phyloP scores from a whole-genome alignment of 352 stramenopile species.

The Globisporangium okanoganense region DNA sequence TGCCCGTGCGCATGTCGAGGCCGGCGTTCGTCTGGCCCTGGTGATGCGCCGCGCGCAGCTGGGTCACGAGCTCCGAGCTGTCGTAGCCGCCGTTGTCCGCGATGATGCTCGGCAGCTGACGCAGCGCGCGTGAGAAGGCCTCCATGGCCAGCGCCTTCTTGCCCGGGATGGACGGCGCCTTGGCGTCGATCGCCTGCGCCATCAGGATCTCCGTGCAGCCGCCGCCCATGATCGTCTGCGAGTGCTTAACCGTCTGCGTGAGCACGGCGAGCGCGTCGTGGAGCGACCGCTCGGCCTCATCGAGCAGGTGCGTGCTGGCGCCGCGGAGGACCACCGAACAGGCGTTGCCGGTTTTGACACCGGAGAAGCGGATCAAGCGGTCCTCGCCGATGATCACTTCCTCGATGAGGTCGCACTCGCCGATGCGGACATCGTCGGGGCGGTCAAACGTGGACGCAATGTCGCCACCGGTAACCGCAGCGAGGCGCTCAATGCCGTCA shows the following conservation, averaged over 20 bases:
- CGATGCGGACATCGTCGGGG: constrained; percentile 94
- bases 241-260: constrained; percentile 96
- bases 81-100: constrained; percentile 99
- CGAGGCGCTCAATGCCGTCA: constrained; percentile 98
- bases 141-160: constrained; percentile 99
- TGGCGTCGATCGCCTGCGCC: constrained; percentile 90
- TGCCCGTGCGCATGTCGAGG: constrained; percentile 96
- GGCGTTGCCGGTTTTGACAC: constrained; percentile 94
- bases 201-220: constrained; percentile 97
- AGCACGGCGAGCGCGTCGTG: constrained; percentile 99
- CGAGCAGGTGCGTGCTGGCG: constrained; percentile 94
- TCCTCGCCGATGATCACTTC: constrained; percentile 99
- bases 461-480: constrained; percentile 94
- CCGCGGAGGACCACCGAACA: constrained; percentile 96
- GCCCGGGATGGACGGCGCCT: constrained; percentile 91
- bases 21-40: constrained; percentile 90
- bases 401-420: constrained; percentile 97
- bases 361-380: constrained; percentile 95
- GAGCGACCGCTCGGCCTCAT: constrained; percentile 98
- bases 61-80: constrained; percentile 96
- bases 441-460: constrained; percentile 98
- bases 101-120: constrained; percentile 97
- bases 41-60: constrained; percentile 94
- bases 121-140: constrained; percentile 94
- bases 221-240: constrained; percentile 95